Conservation (phyloP, 2,329 filamentous ascomycete genomes). For the Xylariomycetidae sp. region DNA sequence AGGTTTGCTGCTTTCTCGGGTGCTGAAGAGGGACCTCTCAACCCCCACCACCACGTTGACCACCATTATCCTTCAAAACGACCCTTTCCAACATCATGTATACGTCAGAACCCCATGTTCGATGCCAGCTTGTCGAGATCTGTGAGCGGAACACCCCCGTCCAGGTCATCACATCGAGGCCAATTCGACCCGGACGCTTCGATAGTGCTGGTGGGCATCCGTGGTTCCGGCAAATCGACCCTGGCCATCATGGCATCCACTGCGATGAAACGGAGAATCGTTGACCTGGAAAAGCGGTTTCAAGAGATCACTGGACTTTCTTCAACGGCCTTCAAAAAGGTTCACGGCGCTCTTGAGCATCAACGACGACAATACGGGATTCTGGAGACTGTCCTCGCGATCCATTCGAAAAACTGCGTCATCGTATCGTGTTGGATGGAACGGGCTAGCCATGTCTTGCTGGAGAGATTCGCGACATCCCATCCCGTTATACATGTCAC, state of each 20-base stretch:
- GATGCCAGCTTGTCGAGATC: slow-evolving; percentile 6
- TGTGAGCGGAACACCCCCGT: slow-evolving; percentile 16
- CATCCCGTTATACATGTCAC: slow-evolving; percentile 68
- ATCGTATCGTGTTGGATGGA: slow-evolving; percentile 71
- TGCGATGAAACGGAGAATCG: slow-evolving; percentile 59
- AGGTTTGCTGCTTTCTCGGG: slow-evolving; percentile 28
- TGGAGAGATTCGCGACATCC: slow-evolving; percentile 55
- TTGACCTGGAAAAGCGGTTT: slow-evolving; percentile 66
- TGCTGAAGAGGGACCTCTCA: slow-evolving; percentile 16
- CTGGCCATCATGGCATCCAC: slow-evolving; percentile 69
- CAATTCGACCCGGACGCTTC: slow-evolving; percentile 57
- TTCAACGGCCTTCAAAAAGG: slow-evolving; percentile 56
- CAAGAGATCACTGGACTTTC: slow-evolving; percentile 57
- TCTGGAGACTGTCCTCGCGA: slow-evolving; percentile 51
- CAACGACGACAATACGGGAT: slow-evolving; percentile 57
- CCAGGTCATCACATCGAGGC: slow-evolving; percentile 14
- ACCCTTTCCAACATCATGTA: too few relatives aligned
- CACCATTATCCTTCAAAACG: slow-evolving; percentile 7
- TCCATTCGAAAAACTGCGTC: slow-evolving; percentile 55
- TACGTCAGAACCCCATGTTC: slow-evolving; percentile 1
- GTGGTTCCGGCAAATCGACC: slow-evolving; percentile 70
- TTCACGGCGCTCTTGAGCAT: slow-evolving; percentile 56
- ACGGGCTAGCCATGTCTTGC: slow-evolving; percentile 50
- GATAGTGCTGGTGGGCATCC: slow-evolving; percentile 66
- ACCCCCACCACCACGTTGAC: slow-evolving; percentile 4